Evolutionary conservation across 345 rosid genomes (phyloP).

Genomic region (Atalantia buxifolia): DNA sequence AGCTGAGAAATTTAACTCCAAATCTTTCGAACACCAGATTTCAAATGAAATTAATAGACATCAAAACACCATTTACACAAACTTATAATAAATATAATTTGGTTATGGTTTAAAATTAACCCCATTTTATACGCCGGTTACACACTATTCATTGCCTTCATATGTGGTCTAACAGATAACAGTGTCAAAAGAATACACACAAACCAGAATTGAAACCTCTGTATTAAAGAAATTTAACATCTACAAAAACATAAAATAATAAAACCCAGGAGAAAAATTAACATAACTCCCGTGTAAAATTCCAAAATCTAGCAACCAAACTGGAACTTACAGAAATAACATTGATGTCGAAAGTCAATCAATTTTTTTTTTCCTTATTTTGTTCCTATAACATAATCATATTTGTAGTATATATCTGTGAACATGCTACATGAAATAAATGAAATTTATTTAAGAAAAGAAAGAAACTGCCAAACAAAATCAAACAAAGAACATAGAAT

Average conservation of each 20-base stretch:
- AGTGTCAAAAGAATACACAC: background rate
- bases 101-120: too few relatives aligned
- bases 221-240: background rate
- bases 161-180: background rate
- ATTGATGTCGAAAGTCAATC: background rate
- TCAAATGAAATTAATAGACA: too few relatives aligned
- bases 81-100: too few relatives aligned
- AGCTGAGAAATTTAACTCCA: too few relatives aligned
- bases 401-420: background rate
- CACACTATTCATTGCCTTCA: background rate
- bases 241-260: background rate
- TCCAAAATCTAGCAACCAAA: background rate
- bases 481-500: background rate
- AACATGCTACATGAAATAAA: background rate
- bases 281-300: background rate
- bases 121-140: too few relatives aligned
- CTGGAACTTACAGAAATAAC: background rate
- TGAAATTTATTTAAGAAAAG: background rate
- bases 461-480: background rate
- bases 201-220: background rate
- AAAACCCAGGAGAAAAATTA: background rate
- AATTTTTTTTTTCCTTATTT: background rate
- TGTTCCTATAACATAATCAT: background rate
- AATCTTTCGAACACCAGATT: too few relatives aligned
- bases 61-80: too few relatives aligned